Evolutionary conservation across 2,329 filamentous ascomycete genomes (phyloP).

Genomic region (Neodidymelliopsis sp.): DNA sequence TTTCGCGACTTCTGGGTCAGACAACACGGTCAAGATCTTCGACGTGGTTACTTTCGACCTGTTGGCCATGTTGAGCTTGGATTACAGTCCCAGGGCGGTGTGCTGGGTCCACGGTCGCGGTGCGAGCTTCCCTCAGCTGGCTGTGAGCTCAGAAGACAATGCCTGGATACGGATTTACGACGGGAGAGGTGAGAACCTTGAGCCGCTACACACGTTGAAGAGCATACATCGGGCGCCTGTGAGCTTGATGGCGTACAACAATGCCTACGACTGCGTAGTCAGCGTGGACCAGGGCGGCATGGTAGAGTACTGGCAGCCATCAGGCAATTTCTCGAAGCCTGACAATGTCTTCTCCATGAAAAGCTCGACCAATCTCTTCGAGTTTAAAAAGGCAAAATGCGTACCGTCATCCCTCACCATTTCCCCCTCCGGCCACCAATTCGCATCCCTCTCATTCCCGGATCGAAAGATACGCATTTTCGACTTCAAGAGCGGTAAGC

Average conservation of each 20-base stretch:
- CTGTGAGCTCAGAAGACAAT: constrained; percentile 78
- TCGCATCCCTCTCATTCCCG: constrained; percentile 89
- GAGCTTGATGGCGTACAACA: constrained; percentile 87
- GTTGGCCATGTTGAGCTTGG: constrained; percentile 73
- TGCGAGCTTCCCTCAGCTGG: constrained; percentile 85
- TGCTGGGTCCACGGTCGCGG: constrained; percentile 91
- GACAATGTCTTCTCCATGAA: constrained; percentile 92
- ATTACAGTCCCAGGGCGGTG: constrained; percentile 76
- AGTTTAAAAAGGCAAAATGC: constrained; percentile 93
- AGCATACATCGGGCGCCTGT: constrained; percentile 84
- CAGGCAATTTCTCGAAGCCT: constrained; percentile 84
- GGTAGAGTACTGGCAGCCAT: constrained; percentile 95
- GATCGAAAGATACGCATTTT: constrained; percentile 94
- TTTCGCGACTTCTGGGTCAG: constrained; percentile 85
- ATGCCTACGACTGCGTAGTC: constrained; percentile 85
- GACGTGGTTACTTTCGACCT: constrained; percentile 78
- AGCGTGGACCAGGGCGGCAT: constrained; percentile 90
- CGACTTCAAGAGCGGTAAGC: constrained; percentile 86
- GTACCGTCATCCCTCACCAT: constrained; percentile 82
- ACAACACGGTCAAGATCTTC: constrained; percentile 81
- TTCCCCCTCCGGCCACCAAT: constrained; percentile 84
- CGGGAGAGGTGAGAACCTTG: constrained; percentile 80
- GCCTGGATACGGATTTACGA: constrained; percentile 84
- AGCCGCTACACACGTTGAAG: constrained; percentile 78
- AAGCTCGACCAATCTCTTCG: constrained; percentile 91